Conservation (phyloP, 2,329 filamentous ascomycete genomes). For the Rhexocercosporidium sp. region DNA sequence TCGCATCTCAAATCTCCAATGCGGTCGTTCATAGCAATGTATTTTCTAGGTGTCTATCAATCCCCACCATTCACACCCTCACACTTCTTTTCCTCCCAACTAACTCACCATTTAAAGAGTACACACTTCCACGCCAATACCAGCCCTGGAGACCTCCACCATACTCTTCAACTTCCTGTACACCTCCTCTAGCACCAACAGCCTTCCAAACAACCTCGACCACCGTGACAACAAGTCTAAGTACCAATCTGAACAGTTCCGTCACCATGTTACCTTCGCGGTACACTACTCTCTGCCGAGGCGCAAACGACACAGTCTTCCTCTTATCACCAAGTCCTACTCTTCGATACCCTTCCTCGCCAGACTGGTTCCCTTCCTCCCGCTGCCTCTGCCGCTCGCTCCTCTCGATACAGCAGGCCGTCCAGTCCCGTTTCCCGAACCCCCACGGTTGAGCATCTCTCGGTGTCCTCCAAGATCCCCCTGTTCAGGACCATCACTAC, state of each 20-base stretch:
- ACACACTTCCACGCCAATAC: slow-evolving; percentile 29
- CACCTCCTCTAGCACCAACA: slow-evolving; percentile 21
- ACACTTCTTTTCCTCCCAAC: neutral
- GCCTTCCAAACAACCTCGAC: slow-evolving; percentile 29
- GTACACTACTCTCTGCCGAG: neutral
- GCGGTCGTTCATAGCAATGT: neutral
- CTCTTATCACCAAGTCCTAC: neutral
- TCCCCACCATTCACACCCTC: neutral
- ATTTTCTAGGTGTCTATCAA: neutral
- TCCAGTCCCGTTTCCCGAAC: slow-evolving; percentile 28
- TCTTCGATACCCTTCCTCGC: slow-evolving; percentile 19
- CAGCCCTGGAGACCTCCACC: slow-evolving; percentile 25
- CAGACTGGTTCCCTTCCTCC: slow-evolving; percentile 16
- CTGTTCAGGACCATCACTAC: slow-evolving; percentile 28
- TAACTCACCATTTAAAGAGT: neutral
- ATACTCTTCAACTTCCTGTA: slow-evolving; percentile 25
- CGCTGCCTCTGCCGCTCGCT: slow-evolving; percentile 15
- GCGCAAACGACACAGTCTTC: slow-evolving; percentile 17
- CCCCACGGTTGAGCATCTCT: slow-evolving; percentile 27
- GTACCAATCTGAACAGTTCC: slow-evolving; percentile 1
- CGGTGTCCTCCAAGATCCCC: slow-evolving; percentile 32
- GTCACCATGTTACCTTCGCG: neutral
- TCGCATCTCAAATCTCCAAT: neutral
- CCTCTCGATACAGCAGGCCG: slow-evolving; percentile 17
- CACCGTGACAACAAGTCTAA: slow-evolving; percentile 8